Evolutionary conservation across 2,329 filamentous ascomycete genomes (phyloP), one percentile per base, ranked within the genome.

Genomic region (Aspergillus vadensis): DNA sequence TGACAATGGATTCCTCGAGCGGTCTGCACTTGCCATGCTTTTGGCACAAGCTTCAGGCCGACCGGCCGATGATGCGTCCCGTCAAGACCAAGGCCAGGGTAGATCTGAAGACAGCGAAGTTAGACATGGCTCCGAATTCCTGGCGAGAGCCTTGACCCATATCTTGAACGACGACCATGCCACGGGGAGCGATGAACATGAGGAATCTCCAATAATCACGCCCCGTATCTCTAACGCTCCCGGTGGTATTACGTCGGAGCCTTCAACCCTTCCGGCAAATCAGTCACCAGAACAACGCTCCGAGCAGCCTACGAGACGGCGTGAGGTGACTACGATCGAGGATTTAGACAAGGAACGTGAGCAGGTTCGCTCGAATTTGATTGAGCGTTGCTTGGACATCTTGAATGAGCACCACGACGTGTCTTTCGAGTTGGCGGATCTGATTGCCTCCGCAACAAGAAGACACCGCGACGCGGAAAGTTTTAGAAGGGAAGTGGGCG

Each of bases 311-410:
- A 61, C 67, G 39, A 71, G 64, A 55, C 68, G 70, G 38, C 76
- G 74, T 17, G 70, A 77, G 55, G 63, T 77, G 32, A 66, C 70
- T 32, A 90, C 90, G 0, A 83, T 92, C 59, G 91, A 97, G 60
- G 89, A 92, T 65, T 81, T 99, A 6, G 91, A 97, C 63, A 85
- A 85, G 36, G 85, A 91, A 73, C 88, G 95, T 49, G 82, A 84
- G 4, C 84, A 82, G n/a, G 81, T 98, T 43, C 86, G 91, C 41
- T 82, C 86, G 19, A 88, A 91, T 58, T 78, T 98, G 57, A 93
- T 98, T 61, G 93, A 97, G 68, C 90, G 92, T 60, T 96, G 91
- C 65, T 81, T 99, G 21, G 93, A 97, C 69, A 88, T 98, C 36
- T 88, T 99, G 56, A 90, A 94, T 73, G 88, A 89, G 39, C 93